These are phyloP conservation scores for Huntiella omanensis DNA, from an alignment of 2,329 filamentous ascomycete species.

Conservation along the genomic window DNA sequence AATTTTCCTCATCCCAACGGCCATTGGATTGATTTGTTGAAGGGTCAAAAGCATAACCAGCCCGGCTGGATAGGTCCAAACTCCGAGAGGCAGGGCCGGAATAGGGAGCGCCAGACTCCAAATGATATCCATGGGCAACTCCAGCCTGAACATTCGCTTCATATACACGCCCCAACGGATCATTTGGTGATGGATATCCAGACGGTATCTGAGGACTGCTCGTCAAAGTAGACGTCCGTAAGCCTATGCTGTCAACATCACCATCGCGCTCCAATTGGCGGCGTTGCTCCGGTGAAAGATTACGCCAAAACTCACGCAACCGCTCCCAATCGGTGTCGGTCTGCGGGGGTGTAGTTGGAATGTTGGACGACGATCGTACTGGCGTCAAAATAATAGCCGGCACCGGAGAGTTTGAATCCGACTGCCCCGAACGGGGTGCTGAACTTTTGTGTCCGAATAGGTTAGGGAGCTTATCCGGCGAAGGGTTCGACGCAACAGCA, in stretches of 20 bases:
- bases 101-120: too few species aligned
- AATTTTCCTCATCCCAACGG: too few species aligned
- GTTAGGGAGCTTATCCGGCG: background rate
- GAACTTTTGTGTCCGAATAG: background rate
- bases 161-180: constrained; percentile 7
- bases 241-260: constrained; percentile 5
- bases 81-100: too few species aligned
- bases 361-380: background rate
- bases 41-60: too few species aligned
- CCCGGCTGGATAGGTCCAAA: too few species aligned
- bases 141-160: constrained; percentile 8
- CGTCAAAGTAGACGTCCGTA: background rate
- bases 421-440: background rate
- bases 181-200: constrained; percentile 3
- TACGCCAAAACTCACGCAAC: constrained; percentile 51
- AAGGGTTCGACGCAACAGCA: constrained; percentile 41
- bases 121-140: background rate
- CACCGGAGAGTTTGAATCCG: background rate
- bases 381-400: constrained; percentile 3
- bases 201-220: constrained; percentile 3
- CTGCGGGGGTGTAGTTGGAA: background rate
- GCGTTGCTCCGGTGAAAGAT: constrained; percentile 42
- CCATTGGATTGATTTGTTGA: too few species aligned
- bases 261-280: constrained; percentile 41
- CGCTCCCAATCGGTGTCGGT: constrained; percentile 41